Evolutionary conservation across 2,329 filamentous ascomycete species (phyloP).

Genomic region (Alternaria panax): DNA sequence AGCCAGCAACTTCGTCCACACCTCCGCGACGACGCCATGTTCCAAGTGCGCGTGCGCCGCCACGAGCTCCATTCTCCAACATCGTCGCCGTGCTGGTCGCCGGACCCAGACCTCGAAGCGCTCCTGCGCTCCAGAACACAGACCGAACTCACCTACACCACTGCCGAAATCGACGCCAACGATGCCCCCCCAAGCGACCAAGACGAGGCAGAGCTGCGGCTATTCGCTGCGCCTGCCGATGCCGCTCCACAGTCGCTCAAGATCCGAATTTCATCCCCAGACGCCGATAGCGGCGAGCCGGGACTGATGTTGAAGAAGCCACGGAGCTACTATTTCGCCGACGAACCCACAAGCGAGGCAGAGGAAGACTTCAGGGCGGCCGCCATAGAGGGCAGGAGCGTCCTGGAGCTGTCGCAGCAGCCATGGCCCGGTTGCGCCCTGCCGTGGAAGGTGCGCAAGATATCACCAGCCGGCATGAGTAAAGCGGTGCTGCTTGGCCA

Average conservation of each 20-base stretch:
- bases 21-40: conserved; percentile 23
- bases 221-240: conserved; percentile 42
- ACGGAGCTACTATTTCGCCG: conserved; percentile 46
- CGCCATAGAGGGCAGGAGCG: conserved; percentile 39
- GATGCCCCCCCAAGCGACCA: conserved; percentile 24
- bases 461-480: conserved; percentile 41
- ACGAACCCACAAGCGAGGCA: conserved; percentile 34
- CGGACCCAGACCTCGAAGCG: conserved; percentile 42
- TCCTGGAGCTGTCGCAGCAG: conserved; percentile 37
- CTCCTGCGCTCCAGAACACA: conserved; percentile 38
- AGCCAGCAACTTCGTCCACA: background rate
- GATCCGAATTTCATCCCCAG: conserved; percentile 45
- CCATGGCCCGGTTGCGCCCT: conserved; percentile 47
- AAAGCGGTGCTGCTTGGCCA: conserved; percentile 43
- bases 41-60: conserved; percentile 41
- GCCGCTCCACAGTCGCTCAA: conserved; percentile 34
- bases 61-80: conserved; percentile 45
- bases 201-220: conserved; percentile 45
- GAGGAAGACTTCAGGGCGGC: conserved; percentile 31
- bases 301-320: conserved; percentile 42
- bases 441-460: conserved; percentile 46
- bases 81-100: conserved; percentile 45
- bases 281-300: conserved; percentile 30
- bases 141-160: conserved; percentile 36
- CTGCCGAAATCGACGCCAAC: conserved; percentile 8